Evolutionary conservation across 352 stramenopile genomes (phyloP).

Genomic region (Phytopythium montanum): DNA sequence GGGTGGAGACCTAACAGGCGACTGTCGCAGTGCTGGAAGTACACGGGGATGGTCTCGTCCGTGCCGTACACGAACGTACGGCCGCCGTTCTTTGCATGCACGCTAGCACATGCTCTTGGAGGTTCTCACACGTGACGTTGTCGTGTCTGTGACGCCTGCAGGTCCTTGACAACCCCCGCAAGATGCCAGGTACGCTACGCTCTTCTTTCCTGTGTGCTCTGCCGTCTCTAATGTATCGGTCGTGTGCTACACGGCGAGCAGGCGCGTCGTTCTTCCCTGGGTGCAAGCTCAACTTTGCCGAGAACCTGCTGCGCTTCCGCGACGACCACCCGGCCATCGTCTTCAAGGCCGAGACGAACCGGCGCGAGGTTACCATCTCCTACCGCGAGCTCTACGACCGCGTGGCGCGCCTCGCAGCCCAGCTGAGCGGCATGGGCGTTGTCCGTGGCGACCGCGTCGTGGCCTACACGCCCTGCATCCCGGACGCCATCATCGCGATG

Average conservation of each 20-base stretch:
- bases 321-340: conserved; percentile 70
- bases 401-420: conserved; percentile 41
- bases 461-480: conserved; percentile 66
- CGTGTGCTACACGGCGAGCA: conserved; percentile 6
- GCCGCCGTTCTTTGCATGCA: not conserved
- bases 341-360: conserved; percentile 73
- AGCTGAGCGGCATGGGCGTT: conserved; percentile 44
- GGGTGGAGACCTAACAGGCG: no score
- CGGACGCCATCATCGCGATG: conserved; percentile 72
- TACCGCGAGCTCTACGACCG: conserved; percentile 65
- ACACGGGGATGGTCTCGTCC: conserved; percentile 60
- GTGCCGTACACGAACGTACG: conserved; percentile 39
- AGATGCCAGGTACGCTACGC: conserved; percentile 49
- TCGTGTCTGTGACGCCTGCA: conserved; percentile 2
- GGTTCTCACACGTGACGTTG: no score
- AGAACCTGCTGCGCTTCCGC: conserved; percentile 72
- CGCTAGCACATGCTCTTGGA: no score
- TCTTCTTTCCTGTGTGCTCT: conserved; percentile 5
- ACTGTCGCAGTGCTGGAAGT: conserved; percentile 57
- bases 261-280: conserved; percentile 70
- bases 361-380: conserved; percentile 44
- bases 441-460: conserved; percentile 55
- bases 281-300: conserved; percentile 66
- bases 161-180: conserved; percentile 53
- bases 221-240: no score